Conservation (phyloP, 2,329 filamentous ascomycete species). For the Escovopsis sp. region DNA sequence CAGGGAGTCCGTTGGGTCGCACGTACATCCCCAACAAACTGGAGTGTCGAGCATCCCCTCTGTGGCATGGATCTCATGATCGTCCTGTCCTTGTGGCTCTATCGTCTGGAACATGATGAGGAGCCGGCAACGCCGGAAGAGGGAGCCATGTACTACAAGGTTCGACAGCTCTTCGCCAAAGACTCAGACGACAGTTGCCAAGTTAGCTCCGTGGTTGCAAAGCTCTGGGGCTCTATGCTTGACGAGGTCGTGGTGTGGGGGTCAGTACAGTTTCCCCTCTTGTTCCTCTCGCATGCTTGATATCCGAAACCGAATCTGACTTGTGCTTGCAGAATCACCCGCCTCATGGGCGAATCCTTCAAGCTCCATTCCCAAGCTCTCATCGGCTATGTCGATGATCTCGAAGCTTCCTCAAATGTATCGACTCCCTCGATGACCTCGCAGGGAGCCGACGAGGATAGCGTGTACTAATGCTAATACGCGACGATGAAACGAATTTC, state of each 20-base stretch:
- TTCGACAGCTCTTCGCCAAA: conserved; percentile 80
- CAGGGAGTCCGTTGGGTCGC: conserved; percentile 97
- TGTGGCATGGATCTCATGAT: conserved; percentile 97
- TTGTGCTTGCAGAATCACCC: conserved; percentile 53
- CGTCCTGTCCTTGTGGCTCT: conserved; percentile 93
- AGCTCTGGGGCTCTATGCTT: conserved; percentile 94
- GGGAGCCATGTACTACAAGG: conserved; percentile 79
- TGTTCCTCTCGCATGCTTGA: background rate
- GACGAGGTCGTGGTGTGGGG: conserved; percentile 99
- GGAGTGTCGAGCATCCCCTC: conserved; percentile 95
- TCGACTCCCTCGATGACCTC: conserved; percentile 60
- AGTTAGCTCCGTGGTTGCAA: conserved; percentile 86
- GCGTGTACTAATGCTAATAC: conserved; percentile 47
- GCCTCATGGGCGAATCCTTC: conserved; percentile 96
- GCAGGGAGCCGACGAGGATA: conserved; percentile 56
- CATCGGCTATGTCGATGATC: conserved; percentile 82
- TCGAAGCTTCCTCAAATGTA: conserved; percentile 52
- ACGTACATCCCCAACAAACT: conserved; percentile 94
- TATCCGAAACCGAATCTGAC: conserved; percentile 8
- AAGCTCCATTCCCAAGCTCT: conserved; percentile 92
- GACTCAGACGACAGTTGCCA: conserved; percentile 77
- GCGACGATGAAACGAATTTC: conserved; percentile 35
- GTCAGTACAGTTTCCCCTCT: conserved; percentile 43
- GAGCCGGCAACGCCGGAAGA: conserved; percentile 79
- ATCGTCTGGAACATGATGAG: conserved; percentile 97